phyloP scores from a whole-genome alignment of 345 rosid genomes.

The Limnanthes douglasii region DNA sequence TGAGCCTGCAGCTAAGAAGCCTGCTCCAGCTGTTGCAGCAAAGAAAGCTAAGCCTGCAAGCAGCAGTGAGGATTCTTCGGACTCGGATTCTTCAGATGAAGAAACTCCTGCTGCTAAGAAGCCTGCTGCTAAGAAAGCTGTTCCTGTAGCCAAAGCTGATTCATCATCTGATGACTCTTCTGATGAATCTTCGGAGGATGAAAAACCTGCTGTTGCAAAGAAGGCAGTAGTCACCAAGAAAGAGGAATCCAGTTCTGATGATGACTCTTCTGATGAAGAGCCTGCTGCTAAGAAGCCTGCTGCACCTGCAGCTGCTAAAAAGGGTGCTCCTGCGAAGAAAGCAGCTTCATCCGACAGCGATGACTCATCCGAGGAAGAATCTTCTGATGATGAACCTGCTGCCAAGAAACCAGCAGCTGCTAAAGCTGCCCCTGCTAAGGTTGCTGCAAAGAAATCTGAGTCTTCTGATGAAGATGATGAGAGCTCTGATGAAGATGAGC shows the following conservation, averaged over 20 bases:
- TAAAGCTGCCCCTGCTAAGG: constrained; percentile 18
- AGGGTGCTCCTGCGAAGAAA: constrained; percentile 10
- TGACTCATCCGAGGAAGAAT: neutral
- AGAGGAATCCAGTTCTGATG: neutral
- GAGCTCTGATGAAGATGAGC: constrained; percentile 13
- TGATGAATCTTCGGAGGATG: constrained; percentile 1
- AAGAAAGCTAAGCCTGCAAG: neutral
- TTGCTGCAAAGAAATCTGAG: constrained; percentile 13
- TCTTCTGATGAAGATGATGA: constrained; percentile 13
- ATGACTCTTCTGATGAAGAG: constrained; percentile 1
- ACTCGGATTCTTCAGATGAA: neutral
- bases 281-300: constrained; percentile 17
- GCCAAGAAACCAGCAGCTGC: constrained; percentile 8
- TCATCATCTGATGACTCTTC: constrained; percentile 7
- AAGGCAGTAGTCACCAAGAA: neutral
- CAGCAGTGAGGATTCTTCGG: neutral
- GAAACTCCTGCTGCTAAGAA: no score
- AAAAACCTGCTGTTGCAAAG: neutral
- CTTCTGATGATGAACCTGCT: constrained; percentile 9
- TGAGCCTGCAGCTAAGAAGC: no score
- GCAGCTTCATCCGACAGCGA: constrained; percentile 14
- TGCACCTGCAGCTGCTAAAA: constrained; percentile 18
- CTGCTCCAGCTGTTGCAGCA: no score
- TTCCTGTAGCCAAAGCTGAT: no score
- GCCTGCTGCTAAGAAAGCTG: no score